Base-by-base conservation (phyloP, 768 basidiomycete species). In the Xerocomus brunneocitrinus region DNA sequence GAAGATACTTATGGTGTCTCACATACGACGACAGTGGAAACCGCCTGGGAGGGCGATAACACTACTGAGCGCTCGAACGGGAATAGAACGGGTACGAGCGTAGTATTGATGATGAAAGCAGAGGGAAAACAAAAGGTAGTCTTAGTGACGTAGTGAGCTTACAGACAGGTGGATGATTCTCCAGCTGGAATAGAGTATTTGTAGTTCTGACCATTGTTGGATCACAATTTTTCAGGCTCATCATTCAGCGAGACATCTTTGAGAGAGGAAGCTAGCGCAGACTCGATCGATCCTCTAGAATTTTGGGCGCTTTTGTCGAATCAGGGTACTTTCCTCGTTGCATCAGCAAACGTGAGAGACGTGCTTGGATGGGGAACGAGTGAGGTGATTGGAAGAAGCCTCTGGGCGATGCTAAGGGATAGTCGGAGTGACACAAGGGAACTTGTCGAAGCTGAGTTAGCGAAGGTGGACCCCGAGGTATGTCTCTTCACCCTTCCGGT, bases 331-430 rank as follows among this genome's bases (percentile, higher is more conserved):
- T 73, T 86, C 48, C 66, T 85, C 13, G 74, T 77, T 27, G 76
- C 78, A 1, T 79, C 81, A 8, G 63, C 69, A 1, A 79, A 74
- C 3, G 74, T 82, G 47, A 67, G 74, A 57, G 82, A 87, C 61
- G 74, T 93, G 10, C 77, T 92, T 4, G 89, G 85, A 8, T 86
- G 80, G 79, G 70, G 73, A 36, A 66, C 71, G 4, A 73, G 72
- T 9, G 84, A 85, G 49, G 60, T 84, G 10, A 67, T 83, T 22
- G 84, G 86, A 5, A 68, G 72, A 57, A 68, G 65, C 19, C 55
- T 84, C 3, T 69, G 63, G 57, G 70, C 71, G 34, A 67, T 82
- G 45, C 58, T 78, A 10, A 61, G 62, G 24, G 66, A 66, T 45
- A 55, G 47, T 46, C 56, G 56, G 32, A 36, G 32, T 32, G 52